These are phyloP conservation scores for Xylariomycetidae sp. DNA, from an alignment of 2,329 filamentous ascomycete species.

Conservation along the genomic window DNA sequence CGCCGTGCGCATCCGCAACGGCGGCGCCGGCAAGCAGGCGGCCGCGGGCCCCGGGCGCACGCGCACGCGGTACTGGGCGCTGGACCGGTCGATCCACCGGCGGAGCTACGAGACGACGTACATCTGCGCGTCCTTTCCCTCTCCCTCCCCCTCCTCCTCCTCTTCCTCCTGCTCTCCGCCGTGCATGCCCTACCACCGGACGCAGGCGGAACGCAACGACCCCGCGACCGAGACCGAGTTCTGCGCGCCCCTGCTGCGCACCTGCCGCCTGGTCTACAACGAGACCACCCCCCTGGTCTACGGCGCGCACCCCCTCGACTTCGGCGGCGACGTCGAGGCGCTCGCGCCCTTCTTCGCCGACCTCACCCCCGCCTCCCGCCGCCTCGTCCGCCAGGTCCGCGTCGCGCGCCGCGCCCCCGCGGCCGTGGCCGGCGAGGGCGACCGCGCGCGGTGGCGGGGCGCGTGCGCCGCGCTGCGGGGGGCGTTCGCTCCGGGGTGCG, in stretches of 20 bases:
- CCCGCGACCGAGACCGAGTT: conserved; percentile 12
- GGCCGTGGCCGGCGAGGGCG: conserved; percentile 44
- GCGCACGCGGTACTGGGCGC: conserved; percentile 35
- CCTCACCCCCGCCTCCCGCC: conserved; percentile 42
- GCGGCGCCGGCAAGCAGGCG: conserved; percentile 18
- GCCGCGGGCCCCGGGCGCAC: conserved; percentile 6
- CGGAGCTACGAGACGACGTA: conserved; percentile 50
- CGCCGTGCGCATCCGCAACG: conserved; percentile 34
- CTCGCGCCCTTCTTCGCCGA: conserved; percentile 54
- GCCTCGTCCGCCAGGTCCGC: conserved; percentile 41
- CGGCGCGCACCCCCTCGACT: conserved; percentile 50
- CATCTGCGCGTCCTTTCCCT: conserved; percentile 26
- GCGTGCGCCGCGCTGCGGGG: conserved; percentile 43
- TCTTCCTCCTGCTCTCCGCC: background rate
- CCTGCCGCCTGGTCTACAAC: conserved; percentile 41
- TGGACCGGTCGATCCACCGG: conserved; percentile 34
- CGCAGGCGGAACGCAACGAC: background rate
- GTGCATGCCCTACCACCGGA: background rate
- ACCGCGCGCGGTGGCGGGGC: conserved; percentile 48
- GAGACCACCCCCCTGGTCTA: conserved; percentile 54
- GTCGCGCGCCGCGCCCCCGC: conserved; percentile 49
- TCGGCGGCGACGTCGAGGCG: conserved; percentile 54
- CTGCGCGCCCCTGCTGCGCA: conserved; percentile 40
- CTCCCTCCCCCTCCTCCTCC: background rate
- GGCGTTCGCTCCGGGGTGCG: too few relatives aligned